These are phyloP conservation scores for Trichophyton verrucosum DNA, from an alignment of 2,329 filamentous ascomycete species.

Conservation along the genomic window DNA sequence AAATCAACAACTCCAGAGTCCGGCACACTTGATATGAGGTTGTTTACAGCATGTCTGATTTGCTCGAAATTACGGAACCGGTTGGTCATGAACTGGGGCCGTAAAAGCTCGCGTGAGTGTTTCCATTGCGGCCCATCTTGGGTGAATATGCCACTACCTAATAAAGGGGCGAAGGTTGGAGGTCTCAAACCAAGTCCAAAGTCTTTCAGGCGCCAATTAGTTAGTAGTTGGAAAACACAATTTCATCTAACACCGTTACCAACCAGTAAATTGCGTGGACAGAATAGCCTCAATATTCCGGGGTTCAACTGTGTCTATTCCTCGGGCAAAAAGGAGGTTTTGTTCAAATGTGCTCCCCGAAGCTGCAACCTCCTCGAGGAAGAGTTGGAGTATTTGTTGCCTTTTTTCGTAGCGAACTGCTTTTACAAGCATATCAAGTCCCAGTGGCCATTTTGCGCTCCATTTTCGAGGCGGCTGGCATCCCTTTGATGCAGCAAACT, in stretches of 20 bases:
- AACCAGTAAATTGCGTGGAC: conserved; percentile 9
- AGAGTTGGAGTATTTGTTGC: neutral
- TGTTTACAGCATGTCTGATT: conserved; percentile 48
- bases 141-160: conserved; percentile 39
- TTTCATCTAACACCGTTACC: neutral
- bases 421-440: conserved; percentile 17
- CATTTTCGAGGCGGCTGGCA: conserved; percentile 24
- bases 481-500: conserved; percentile 6
- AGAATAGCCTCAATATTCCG: conserved; percentile 13
- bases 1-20: conserved; percentile 43
- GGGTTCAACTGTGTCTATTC: conserved; percentile 5
- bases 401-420: neutral
- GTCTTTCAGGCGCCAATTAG: neutral
- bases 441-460: conserved; percentile 24
- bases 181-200: neutral
- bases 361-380: neutral
- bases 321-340: neutral
- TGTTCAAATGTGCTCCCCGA: neutral
- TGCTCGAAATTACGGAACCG: conserved; percentile 44
- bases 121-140: conserved; percentile 38
- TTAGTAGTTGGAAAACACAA: neutral
- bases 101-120: conserved; percentile 19
- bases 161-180: conserved; percentile 19
- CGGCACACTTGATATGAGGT: conserved; percentile 47
- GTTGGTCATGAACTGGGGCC: conserved; percentile 40